A percentile compares a stretch with the other conserved stretches of the same genome.
Conservation (phyloP, 1,284 basidiomycete species). For the Pisolithus thermaeus region DNA sequence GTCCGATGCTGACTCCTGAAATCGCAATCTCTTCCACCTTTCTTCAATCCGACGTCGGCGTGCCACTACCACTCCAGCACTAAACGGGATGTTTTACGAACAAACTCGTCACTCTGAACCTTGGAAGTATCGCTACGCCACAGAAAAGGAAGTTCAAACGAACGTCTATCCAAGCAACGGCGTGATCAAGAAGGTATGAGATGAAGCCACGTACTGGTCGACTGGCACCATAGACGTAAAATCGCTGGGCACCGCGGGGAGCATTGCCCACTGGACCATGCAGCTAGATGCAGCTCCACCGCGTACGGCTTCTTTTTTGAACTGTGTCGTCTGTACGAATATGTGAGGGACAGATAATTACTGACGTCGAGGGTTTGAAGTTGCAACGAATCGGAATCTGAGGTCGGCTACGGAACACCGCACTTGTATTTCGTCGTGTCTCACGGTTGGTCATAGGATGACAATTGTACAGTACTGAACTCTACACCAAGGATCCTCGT, state of each 20-base stretch:
- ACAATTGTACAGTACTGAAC: too few species aligned
- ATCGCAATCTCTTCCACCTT: not conserved
- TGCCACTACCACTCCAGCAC: slow-evolving; percentile 7
- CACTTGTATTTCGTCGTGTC: too few species aligned
- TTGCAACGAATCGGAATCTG: not conserved
- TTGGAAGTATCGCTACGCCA: slow-evolving; percentile 29
- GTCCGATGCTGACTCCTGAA: slow-evolving; percentile 7
- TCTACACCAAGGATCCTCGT: too few species aligned
- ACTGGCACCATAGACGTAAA: too few species aligned
- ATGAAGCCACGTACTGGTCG: not conserved
- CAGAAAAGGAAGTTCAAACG: slow-evolving; percentile 22
- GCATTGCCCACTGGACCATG: too few species aligned
- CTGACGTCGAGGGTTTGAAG: not conserved
- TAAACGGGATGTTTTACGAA: slow-evolving; percentile 22
- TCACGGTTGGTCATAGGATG: too few species aligned
- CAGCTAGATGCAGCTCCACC: too few species aligned
- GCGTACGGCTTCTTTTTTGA: too few species aligned
- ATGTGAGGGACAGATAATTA: not conserved
- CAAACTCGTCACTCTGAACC: slow-evolving; percentile 2
- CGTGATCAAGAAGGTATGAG: not conserved
- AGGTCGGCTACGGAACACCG: too few species aligned
- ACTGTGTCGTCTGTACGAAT: too few species aligned
- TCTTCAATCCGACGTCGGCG: not conserved
- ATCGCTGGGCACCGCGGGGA: too few species aligned
- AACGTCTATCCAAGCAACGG: slow-evolving; percentile 21